phyloP scores from a whole-genome alignment of 2,329 filamentous ascomycete species.

The Emmonsiellopsis sp. region DNA sequence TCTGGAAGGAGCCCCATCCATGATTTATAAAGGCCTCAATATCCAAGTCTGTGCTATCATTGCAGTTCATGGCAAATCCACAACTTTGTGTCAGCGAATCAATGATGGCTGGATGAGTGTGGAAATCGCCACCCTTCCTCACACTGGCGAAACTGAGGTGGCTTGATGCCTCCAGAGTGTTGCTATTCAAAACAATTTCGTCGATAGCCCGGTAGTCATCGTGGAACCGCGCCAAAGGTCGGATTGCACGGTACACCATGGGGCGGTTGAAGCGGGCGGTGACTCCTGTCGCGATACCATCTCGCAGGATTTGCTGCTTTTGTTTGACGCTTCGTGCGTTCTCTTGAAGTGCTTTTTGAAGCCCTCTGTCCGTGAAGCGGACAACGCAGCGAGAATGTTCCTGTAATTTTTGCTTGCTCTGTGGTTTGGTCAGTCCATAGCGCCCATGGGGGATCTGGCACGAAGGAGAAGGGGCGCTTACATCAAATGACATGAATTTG shows the following conservation, averaged over 20 bases:
- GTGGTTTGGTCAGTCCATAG: neutral
- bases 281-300: constrained; percentile 8
- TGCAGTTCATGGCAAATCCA: constrained; percentile 30
- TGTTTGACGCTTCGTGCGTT: constrained; percentile 6
- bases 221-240: constrained; percentile 48
- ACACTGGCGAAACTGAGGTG: constrained; percentile 40
- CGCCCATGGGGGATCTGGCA: neutral
- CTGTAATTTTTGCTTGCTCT: constrained; percentile 7
- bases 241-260: constrained; percentile 34
- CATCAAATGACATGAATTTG: constrained; percentile 12
- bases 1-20: constrained; percentile 24
- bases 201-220: constrained; percentile 39
- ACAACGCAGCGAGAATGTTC: constrained; percentile 15
- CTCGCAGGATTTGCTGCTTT: constrained; percentile 11
- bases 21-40: constrained; percentile 25
- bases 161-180: constrained; percentile 35
- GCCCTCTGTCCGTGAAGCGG: constrained; percentile 12
- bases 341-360: constrained; percentile 10
- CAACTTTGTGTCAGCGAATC: constrained; percentile 27
- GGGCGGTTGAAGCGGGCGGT: constrained; percentile 11
- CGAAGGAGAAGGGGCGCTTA: constrained; percentile 1
- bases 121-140: constrained; percentile 34
- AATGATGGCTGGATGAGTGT: constrained; percentile 22
- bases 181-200: constrained; percentile 43
- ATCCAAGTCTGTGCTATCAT: constrained; percentile 17